Conservation (phyloP, 2,329 filamentous ascomycete species). For the Cyanodermella asteris region DNA sequence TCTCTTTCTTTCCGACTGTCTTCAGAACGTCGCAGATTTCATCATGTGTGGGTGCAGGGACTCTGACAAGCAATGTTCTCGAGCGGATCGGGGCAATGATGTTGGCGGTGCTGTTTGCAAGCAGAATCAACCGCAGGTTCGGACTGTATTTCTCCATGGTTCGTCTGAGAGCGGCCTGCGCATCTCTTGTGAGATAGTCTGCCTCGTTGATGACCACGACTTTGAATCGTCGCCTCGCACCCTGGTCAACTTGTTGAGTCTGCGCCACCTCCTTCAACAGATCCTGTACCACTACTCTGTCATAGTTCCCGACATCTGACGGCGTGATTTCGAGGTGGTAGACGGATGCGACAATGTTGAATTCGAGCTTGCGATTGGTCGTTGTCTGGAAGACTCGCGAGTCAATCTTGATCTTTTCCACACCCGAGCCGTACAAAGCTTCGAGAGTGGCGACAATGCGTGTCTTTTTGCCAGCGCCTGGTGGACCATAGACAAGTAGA, state of each 20-base stretch:
- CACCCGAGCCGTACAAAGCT: slow-evolving; percentile 82
- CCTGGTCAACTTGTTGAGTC: slow-evolving; percentile 92
- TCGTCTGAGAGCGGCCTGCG: slow-evolving; percentile 76
- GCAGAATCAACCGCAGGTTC: slow-evolving; percentile 71
- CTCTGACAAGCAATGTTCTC: slow-evolving; percentile 72
- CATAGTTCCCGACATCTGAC: slow-evolving; percentile 88
- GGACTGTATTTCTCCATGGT: slow-evolving; percentile 99
- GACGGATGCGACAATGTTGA: slow-evolving; percentile 92
- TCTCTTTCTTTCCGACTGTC: slow-evolving; percentile 53
- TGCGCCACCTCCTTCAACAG: slow-evolving; percentile 94
- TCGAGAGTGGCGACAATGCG: slow-evolving; percentile 87
- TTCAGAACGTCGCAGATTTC: slow-evolving; percentile 64
- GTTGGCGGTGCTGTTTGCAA: slow-evolving; percentile 92
- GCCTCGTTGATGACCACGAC: slow-evolving; percentile 99
- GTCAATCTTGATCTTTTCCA: slow-evolving; percentile 99
- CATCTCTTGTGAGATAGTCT: slow-evolving; percentile 80
- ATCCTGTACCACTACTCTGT: slow-evolving; percentile 88
- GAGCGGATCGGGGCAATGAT: slow-evolving; percentile 97
- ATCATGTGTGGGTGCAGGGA: slow-evolving; percentile 65
- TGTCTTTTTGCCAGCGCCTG: slow-evolving; percentile 93
- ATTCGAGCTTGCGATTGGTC: slow-evolving; percentile 91
- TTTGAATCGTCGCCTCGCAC: slow-evolving; percentile 84
- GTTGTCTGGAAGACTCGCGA: slow-evolving; percentile 89
- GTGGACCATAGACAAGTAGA: slow-evolving; percentile 88
- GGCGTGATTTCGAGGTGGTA: slow-evolving; percentile 98